A percentile compares a stretch with the other conserved stretches of the same genome.
Evolutionary conservation across 179 eudicot species (phyloP).

Genomic region (Beta macrorhiza): DNA sequence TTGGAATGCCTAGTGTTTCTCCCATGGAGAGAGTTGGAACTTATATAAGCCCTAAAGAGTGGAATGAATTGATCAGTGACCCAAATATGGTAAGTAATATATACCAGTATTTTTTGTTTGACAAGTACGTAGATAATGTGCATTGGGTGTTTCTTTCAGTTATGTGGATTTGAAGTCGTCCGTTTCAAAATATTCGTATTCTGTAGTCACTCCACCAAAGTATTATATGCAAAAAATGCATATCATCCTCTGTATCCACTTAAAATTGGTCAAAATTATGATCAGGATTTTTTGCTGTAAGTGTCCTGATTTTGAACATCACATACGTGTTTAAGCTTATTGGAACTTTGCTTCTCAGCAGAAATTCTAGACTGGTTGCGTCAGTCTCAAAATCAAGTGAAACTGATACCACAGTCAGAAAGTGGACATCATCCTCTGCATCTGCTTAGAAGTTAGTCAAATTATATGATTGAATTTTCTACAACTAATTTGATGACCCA

Average conservation of each 20-base stretch:
- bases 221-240: neutral
- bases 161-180: neutral
- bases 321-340: neutral
- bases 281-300: neutral
- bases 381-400: neutral
- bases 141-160: neutral
- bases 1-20: slow-evolving; percentile 86
- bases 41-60: slow-evolving; percentile 76
- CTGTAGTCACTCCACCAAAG: no score
- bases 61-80: slow-evolving; percentile 79
- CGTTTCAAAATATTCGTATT: neutral
- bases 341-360: neutral
- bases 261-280: neutral
- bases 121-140: neutral
- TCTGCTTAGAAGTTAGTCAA: neutral
- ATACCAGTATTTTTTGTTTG: neutral
- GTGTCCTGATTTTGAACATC: slow-evolving; percentile 2
- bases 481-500: neutral
- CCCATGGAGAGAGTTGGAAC: slow-evolving; percentile 90
- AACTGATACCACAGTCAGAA: neutral
- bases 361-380: neutral
- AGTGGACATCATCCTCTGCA: neutral
- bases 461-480: neutral
- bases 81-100: slow-evolving; percentile 72
- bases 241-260: neutral